Evolutionary conservation across 345 rosid species (phyloP), one percentile per base, ranked within the genome.

Genomic region (Hirschfeldia incana): DNA sequence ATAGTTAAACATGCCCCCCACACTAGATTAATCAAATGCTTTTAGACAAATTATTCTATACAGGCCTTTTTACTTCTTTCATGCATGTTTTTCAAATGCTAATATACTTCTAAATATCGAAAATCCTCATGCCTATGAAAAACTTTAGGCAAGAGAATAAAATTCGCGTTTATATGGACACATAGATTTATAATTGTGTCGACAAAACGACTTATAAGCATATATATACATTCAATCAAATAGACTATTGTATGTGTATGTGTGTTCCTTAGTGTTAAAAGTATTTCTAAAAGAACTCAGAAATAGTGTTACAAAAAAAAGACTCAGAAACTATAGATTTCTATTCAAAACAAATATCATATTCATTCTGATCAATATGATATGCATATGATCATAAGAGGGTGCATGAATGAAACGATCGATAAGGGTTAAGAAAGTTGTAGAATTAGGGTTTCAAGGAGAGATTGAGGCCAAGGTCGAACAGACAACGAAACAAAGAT

Each of bases 401-500:
- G 63, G 69, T 32, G 15, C 15, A 28, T 28, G 67, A 65, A 33
- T 12, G 34, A 59, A 42, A n/a, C n/a, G 3, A 44, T 44, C 53
- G 53, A 44, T 51, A 44, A 58, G 37, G 34, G 15, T 36, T 37
- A 44, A 11, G 15, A 61, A 42, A 30, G 65, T 34, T 65, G n/a
- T 36, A 42, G 17, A 32, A 62, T 1, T 49, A 68, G 65, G 82
- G 73, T 39, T 60, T 73, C 12, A 12, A 66, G 58, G 21, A 44
- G 15, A 51, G 69, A 67, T 59, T 13, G 30, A 49, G 65, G 46
- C 82, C 75, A 79, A 74, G 82, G 82, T 79, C 82, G 82, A 79
- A 79, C 82, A 79, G 82, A 79, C 82, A 79, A 79, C 82, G 82
- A 79, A 79, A 74, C 75, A 79, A 79, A 79, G 82, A 79, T 79